These are phyloP conservation scores for Dentipellis fragilis DNA, from an alignment of 768 basidiomycete species.

Conservation along the genomic window DNA sequence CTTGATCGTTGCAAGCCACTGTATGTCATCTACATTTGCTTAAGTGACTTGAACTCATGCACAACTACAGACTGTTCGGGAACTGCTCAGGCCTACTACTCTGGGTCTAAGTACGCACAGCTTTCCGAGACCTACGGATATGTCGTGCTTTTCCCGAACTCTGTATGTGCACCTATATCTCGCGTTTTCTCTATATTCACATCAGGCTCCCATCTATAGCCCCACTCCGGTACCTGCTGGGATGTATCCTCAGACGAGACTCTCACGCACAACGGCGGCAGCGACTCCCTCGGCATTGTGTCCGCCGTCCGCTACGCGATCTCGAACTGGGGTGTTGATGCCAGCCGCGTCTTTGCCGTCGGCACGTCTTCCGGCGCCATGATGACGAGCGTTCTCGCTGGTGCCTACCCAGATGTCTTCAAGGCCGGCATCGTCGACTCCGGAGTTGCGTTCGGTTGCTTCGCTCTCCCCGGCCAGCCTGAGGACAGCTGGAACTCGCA, in stretches of 20 bases:
- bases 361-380: conserved; percentile 46
- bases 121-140: conserved; percentile 39
- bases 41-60: too few species aligned
- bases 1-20: conserved; percentile 29
- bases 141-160: conserved; percentile 35
- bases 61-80: conserved; percentile 31
- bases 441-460: conserved; percentile 47
- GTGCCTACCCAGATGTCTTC: conserved; percentile 35
- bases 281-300: conserved; percentile 44
- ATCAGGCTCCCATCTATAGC: background rate
- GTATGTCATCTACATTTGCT: too few species aligned
- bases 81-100: conserved; percentile 41
- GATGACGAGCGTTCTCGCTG: conserved; percentile 50
- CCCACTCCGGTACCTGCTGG: conserved; percentile 35
- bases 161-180: too few species aligned
- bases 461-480: conserved; percentile 28
- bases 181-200: too few species aligned
- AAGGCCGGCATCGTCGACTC: conserved; percentile 37
- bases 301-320: conserved; percentile 39
- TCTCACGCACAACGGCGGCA: conserved; percentile 44
- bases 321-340: conserved; percentile 34
- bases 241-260: conserved; percentile 41
- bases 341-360: conserved; percentile 36
- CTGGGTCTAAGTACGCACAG: conserved; percentile 36
- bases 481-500: conserved; percentile 32